phyloP scores from a whole-genome alignment of 768 basidiomycete genomes.

The Tricholoma furcatifolium region DNA sequence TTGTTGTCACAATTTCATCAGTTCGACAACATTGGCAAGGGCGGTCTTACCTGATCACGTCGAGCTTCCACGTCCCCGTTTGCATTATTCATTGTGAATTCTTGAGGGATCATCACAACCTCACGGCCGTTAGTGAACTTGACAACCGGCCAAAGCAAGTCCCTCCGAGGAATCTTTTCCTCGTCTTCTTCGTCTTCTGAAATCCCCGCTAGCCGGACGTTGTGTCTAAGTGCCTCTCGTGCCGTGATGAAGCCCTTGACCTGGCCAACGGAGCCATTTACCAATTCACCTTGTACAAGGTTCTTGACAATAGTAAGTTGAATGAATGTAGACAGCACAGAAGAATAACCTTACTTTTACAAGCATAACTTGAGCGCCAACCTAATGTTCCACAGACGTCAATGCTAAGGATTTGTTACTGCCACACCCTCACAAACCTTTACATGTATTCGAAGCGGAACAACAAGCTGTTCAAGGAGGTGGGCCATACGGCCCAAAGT shows the following conservation, averaged over 20 bases:
- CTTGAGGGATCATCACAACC: conserved; percentile 51
- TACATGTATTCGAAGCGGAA: conserved; percentile 39
- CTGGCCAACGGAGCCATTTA: conserved; percentile 67
- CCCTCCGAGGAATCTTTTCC: not conserved
- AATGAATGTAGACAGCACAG: not conserved
- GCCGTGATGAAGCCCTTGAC: conserved; percentile 49
- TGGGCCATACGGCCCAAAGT: conserved; percentile 36
- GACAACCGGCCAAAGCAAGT: conserved; percentile 60
- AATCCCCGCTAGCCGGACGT: conserved; percentile 33
- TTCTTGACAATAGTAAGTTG: conserved; percentile 40
- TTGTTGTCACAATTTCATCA: no score
- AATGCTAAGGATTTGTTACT: no score
- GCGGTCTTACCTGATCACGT: conserved; percentile 48
- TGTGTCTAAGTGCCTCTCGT: conserved; percentile 40
- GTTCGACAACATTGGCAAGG: no score
- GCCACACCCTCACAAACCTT: conserved; percentile 39
- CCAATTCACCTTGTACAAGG: conserved; percentile 55
- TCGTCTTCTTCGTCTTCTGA: not conserved
- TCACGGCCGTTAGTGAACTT: conserved; percentile 47
- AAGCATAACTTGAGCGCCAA: conserved; percentile 17
- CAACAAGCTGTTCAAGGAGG: conserved; percentile 63
- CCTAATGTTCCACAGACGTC: conserved; percentile 32
- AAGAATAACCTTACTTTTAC: not conserved
- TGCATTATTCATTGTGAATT: conserved; percentile 57
- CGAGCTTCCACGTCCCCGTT: conserved; percentile 56